These are phyloP conservation scores for Lachancea mirantina DNA, from an alignment of 805 yeast genomes.

Conservation along the genomic window DNA sequence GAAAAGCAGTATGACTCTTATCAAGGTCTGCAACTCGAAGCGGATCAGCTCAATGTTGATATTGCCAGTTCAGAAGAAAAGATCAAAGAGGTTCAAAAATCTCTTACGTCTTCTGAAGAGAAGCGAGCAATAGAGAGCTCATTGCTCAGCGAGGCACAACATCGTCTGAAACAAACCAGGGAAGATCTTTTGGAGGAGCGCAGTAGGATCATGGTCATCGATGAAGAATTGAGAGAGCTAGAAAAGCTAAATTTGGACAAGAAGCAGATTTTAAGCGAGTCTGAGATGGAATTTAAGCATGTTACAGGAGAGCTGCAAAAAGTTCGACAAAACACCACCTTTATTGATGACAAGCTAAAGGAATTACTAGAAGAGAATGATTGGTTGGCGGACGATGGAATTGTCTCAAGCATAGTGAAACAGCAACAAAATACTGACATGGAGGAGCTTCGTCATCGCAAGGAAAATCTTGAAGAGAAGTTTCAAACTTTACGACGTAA, in stretches of 20 bases:
- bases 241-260: constrained; percentile 40
- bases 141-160: constrained; percentile 20
- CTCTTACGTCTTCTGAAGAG: constrained; percentile 32
- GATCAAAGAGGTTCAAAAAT: constrained; percentile 30
- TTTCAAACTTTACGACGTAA: constrained; percentile 67
- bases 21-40: constrained; percentile 61
- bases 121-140: constrained; percentile 21
- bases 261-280: constrained; percentile 35
- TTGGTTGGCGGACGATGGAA: constrained; percentile 66
- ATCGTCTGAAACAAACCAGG: constrained; percentile 24
- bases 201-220: constrained; percentile 54
- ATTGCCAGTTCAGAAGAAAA: constrained; percentile 39
- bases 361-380: constrained; percentile 47
- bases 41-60: constrained; percentile 61
- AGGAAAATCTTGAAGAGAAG: constrained; percentile 46
- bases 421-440: constrained; percentile 59
- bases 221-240: constrained; percentile 68
- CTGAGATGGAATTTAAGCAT: constrained; percentile 47
- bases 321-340: constrained; percentile 33
- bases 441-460: constrained; percentile 52
- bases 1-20: constrained; percentile 44
- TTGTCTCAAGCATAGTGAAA: constrained; percentile 48
- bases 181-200: constrained; percentile 35
- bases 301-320: constrained; percentile 50
- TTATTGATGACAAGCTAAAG: constrained; percentile 36